Evolutionary conservation across 2,329 filamentous ascomycete species (phyloP).

Genomic region (Colletotrichum sp.): DNA sequence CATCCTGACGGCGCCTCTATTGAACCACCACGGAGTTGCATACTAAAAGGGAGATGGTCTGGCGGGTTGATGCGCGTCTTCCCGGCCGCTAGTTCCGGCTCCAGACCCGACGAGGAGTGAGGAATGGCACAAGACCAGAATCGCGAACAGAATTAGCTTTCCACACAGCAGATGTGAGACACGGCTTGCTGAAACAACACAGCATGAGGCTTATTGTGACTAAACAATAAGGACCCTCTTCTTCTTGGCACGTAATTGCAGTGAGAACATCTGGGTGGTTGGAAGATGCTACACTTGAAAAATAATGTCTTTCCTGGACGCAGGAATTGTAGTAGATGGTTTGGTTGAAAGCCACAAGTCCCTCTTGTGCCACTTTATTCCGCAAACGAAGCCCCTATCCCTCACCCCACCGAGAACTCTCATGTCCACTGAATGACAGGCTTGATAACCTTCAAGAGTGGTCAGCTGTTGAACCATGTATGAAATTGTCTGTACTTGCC

Average conservation of each 20-base stretch:
- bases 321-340: neutral
- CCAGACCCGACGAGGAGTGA: neutral
- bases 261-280: neutral
- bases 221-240: neutral
- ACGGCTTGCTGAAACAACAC: neutral
- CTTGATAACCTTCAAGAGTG: neutral
- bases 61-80: neutral
- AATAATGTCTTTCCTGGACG: neutral
- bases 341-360: neutral
- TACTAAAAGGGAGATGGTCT: neutral
- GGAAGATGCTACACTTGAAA: neutral
- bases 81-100: neutral
- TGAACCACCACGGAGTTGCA: neutral
- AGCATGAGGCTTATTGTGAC: neutral
- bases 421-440: conserved; percentile 1
- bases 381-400: neutral
- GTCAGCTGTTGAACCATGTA: neutral
- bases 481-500: neutral
- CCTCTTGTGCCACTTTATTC: neutral
- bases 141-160: neutral
- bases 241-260: neutral
- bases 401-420: neutral
- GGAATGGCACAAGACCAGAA: neutral
- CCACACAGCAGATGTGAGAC: neutral
- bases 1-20: neutral